Evolutionary conservation across 257 asterid genomes (phyloP), one percentile per base, ranked within the genome.

Genomic region (Haberlea rhodopensis): DNA sequence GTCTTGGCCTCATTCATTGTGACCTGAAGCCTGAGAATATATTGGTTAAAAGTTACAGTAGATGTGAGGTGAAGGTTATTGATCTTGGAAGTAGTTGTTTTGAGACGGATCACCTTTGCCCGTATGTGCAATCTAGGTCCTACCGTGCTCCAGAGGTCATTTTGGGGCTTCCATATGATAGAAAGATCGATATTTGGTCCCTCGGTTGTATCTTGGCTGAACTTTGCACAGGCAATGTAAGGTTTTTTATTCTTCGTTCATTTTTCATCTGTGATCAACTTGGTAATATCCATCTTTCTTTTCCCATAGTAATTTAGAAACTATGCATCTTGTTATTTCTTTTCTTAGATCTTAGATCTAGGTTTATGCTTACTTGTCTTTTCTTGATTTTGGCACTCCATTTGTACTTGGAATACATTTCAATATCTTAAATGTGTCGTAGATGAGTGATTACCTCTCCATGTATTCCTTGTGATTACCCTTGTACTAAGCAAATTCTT

Each of bases 191-290:
- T 75, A 68, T 92, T 65, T 92, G 99, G 99, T 92, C 99, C 61
- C 97, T 92, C 63, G 98, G 98, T 40, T 92, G 98, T 87, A 92
- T 92, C 66, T 79, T 92, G 84, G 98, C 98, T 23, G 98, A 92
- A 79, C 97, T 92, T 65, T 92, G 98, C 79, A 85, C 97, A 0
- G 98, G 98, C 76, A 89, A 92, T 73, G 98, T 92, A 80, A 84
- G 97, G 79, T 74, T 27, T 74, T 56, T 71, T 21, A 22, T 58
- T 65, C 63, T 55, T 21, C 18, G 8, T 45, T 60, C 13, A 49
- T 25, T 37, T 60, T 68, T 62, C 24, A 64, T 19, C 25, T 21
- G 53, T 61, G 19, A 25, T 59, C 46, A n/a, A 13, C 23, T 53
- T 60, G 60, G 49, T 48, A 5, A 22, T 54, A 53, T 67, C 62